Conservation (phyloP, 2,329 filamentous ascomycete genomes). For the Zasmidium citrigriseum region DNA sequence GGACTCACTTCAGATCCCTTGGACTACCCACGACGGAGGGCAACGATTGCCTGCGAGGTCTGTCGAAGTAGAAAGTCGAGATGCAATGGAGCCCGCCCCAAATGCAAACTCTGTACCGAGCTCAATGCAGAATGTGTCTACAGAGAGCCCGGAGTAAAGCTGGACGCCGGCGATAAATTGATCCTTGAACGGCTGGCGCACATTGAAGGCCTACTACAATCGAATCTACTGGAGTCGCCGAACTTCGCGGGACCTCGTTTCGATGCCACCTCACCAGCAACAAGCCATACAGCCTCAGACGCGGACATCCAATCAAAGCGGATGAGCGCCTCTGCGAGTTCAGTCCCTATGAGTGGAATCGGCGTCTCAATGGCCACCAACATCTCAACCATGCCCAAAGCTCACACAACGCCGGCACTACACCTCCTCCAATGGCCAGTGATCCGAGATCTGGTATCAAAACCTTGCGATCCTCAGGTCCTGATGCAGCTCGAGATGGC, state of each 20-base stretch:
- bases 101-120: constrained; percentile 81
- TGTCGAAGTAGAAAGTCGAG: constrained; percentile 36
- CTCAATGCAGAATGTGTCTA: constrained; percentile 82
- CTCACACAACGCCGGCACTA: constrained; percentile 77
- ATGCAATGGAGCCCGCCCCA: constrained; percentile 59
- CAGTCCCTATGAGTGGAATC: constrained; percentile 56
- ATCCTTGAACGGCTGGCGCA: constrained; percentile 76
- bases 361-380: constrained; percentile 70
- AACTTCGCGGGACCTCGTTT: constrained; percentile 1
- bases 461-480: constrained; percentile 79
- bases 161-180: constrained; percentile 82
- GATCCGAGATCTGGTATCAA: constrained; percentile 74
- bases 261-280: constrained; percentile 49
- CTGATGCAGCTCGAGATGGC: constrained; percentile 79
- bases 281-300: constrained; percentile 43
- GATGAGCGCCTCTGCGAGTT: constrained; percentile 39
- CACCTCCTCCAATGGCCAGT: constrained; percentile 79
- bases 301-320: constrained; percentile 38
- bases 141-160: constrained; percentile 81
- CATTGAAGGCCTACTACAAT: constrained; percentile 78
- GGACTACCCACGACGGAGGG: constrained; percentile 36
- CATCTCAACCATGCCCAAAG: constrained; percentile 83
- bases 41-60: constrained; percentile 37
- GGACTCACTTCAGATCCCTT: constrained; percentile 22
- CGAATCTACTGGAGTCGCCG: constrained; percentile 54